Evolutionary conservation across 257 asterid genomes (phyloP).

Genomic region (Przewalskia tangutica): DNA sequence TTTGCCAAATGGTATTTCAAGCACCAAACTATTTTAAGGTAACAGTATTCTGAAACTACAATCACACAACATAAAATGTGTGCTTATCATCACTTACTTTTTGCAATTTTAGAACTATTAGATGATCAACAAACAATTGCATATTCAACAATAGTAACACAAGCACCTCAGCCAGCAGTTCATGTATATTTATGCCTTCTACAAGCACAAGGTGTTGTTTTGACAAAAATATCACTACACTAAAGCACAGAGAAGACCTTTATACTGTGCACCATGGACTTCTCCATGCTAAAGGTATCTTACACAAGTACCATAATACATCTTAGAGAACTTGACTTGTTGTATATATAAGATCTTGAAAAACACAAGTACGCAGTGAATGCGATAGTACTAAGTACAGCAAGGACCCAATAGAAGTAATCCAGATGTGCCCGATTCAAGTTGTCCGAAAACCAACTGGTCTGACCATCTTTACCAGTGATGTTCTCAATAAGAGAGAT

Average conservation of each 20-base stretch:
- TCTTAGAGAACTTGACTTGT: constrained; percentile 6
- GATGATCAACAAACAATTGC: neutral
- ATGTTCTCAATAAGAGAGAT: constrained; percentile 25
- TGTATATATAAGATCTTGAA: constrained; percentile 22
- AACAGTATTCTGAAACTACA: neutral
- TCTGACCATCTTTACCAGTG: constrained; percentile 16
- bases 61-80: neutral
- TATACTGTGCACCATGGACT: neutral
- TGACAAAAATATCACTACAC: neutral
- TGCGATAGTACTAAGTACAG: constrained; percentile 22
- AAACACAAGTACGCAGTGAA: constrained; percentile 14
- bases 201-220: neutral
- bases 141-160: neutral
- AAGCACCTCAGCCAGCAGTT: neutral
- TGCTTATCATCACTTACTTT: neutral
- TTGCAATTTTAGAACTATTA: neutral
- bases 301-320: neutral
- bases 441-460: constrained; percentile 29
- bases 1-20: neutral
- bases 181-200: neutral
- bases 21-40: neutral
- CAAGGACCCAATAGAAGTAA: constrained; percentile 33
- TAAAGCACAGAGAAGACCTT: neutral
- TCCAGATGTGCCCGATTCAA: constrained; percentile 34
- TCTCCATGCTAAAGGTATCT: neutral